Evolutionary conservation across 129 eudicot genomes (phyloP), one percentile per base, ranked within the genome.

Genomic region (Centrapalus pauciflorus): DNA sequence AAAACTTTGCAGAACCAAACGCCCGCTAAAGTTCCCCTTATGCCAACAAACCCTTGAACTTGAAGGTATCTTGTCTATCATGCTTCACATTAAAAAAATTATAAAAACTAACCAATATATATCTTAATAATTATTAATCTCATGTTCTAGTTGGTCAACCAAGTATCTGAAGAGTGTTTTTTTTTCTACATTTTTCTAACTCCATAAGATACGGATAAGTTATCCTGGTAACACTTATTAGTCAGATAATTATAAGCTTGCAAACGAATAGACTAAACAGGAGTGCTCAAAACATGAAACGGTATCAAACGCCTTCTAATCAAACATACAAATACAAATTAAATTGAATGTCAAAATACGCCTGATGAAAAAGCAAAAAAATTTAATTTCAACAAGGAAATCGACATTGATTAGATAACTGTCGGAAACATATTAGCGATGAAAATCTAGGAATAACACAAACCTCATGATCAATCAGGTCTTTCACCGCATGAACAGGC

Each of bases 391-490:
- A 45, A 1, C 57, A 63, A 7, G 4, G 6, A 41, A 46, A 41
- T 45, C 19, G 43, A 48, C 67, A 41, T 40, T 24, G 37, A 40
- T 24, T 41, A 25, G 4, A 23, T 4, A 14, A 41, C 55, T 63
- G 32, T 14, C n/a, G n/a, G n/a, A n/a, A n/a, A n/a, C n/a, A n/a
- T n/a, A n/a, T n/a, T n/a, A n/a, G n/a, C n/a, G n/a, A n/a, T n/a
- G n/a, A n/a, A n/a, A n/a, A n/a, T n/a, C n/a, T n/a, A n/a, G n/a
- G n/a, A n/a, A n/a, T n/a, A n/a, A n/a, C 64, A 78, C 62, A 54
- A 21, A 90, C 97, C 81, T 76, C 78, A 40, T 73, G 55, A 13
- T 78, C 75, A 17, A 82, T 29, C 45, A 90, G 82, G 63, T 90
- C 85, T 35, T 83, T 80, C 8, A 84, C 71, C 27, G 85, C 83